Evolutionary conservation across 768 basidiomycete species (phyloP), one percentile per base, ranked within the genome.

Genomic region (Tubosaeta brunneosetosa): DNA sequence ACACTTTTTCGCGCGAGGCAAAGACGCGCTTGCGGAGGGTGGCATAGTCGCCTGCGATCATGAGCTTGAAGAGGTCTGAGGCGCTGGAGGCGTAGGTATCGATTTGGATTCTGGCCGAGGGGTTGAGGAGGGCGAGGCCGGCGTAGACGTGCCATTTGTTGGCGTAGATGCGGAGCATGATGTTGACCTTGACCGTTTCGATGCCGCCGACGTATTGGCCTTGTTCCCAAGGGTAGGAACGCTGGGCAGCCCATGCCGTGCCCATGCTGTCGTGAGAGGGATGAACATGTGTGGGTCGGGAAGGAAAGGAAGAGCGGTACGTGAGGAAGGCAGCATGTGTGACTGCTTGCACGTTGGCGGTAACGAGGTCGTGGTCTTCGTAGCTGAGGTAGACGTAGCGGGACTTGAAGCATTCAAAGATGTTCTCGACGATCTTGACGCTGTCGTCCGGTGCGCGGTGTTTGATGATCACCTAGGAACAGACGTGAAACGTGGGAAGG

Each of bases 121-220:
- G 95, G 70, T 99, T 98, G 56, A 99, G 81, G 66, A 98, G 91
- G 1, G 95, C 95, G n/a, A 99, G 81, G 2, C 97, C 95, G 13
- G 95, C 95, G 67, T 99, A 99, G 64, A 99, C 95, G 71, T 99
- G 95, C 94, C 94, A 99, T 55, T 93, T 88, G 69, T 94, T 97
- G 41, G 91, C 81, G 71, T 97, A 99, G 62, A 99, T 98, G 0
- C 97, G 91, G 17, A 97, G 81, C 56, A 89, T 85, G 69, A 97
- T 87, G 76, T 99, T 99, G 62, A 68, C 94, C 72, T 99, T 99
- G 61, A 93, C 93, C 2, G 92, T 94, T 69, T 99, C 97, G 61
- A 99, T 94, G 0, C 97, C 97, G 22, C 94, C 91, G 29, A 97
- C 91, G 70, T 98, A 98, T 44, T 89, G 83, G 1, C 91, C 90